Conservation (phyloP, 176 grass and related monocot genomes). For the Alloteropsis semialata region DNA sequence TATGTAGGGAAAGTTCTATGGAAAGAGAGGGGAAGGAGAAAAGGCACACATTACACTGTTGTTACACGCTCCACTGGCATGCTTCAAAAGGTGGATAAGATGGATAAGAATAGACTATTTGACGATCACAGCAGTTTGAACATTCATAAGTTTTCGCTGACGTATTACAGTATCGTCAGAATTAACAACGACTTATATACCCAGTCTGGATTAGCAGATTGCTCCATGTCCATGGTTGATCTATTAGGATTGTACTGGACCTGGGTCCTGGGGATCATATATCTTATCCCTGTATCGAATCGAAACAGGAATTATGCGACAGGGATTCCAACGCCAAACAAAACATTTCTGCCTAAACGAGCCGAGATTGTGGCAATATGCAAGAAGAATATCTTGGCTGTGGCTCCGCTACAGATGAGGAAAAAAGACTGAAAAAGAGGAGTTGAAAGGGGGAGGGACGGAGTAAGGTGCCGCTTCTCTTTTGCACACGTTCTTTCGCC, state of each 20-base stretch:
- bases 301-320: neutral
- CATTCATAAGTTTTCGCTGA: neutral
- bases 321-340: neutral
- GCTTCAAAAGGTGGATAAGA: constrained; percentile 14
- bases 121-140: neutral
- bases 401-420: neutral
- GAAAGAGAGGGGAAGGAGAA: neutral
- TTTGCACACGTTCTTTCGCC: constrained; percentile 46
- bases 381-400: constrained; percentile 15
- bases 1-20: constrained; percentile 27
- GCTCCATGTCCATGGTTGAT: neutral
- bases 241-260: neutral
- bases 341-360: neutral
- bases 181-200: neutral
- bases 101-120: constrained; percentile 7
- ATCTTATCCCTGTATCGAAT: neutral
- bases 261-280: neutral
- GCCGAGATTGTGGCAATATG: too few species aligned
- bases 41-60: constrained; percentile 14
- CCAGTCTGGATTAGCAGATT: neutral
- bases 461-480: constrained; percentile 42
- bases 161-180: neutral
- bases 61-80: constrained; percentile 1
- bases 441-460: neutral
- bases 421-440: constrained; percentile 15